Conservation (phyloP, 352 stramenopile species). For the Phytophthora fragariaefolia region DNA sequence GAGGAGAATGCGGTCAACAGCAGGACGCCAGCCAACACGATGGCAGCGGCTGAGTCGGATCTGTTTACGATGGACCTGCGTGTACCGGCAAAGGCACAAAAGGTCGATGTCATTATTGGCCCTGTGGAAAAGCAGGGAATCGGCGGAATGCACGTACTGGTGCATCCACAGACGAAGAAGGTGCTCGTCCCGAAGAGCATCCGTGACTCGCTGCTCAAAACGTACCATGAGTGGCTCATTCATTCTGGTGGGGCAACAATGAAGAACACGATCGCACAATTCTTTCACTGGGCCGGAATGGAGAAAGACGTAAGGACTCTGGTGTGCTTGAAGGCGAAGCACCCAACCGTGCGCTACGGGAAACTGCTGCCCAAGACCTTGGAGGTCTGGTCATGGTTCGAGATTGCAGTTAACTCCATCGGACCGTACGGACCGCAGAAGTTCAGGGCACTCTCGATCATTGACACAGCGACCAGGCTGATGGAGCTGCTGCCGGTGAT, state of each 20-base stretch:
- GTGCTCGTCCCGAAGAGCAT: background rate
- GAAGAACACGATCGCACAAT: background rate
- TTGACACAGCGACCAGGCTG: slow-evolving; percentile 9
- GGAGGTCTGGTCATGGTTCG: background rate
- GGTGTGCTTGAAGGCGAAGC: background rate
- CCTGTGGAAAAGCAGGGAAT: background rate
- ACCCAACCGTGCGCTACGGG: background rate
- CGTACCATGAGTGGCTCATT: background rate
- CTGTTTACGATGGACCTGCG: background rate
- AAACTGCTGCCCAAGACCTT: background rate
- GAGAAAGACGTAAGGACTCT: background rate
- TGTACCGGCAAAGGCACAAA: background rate
- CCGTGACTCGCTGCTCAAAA: background rate
- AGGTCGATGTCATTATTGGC: background rate
- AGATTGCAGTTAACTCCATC: slow-evolving; percentile 5
- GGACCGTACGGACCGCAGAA: slow-evolving; percentile 1
- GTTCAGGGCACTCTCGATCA: slow-evolving; percentile 3
- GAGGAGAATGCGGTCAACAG: background rate
- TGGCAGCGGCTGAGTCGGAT: background rate
- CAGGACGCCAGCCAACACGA: background rate
- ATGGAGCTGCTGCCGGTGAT: background rate
- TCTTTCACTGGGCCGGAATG: background rate
- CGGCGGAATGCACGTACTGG: background rate
- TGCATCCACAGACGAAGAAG: background rate
- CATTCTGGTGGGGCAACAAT: background rate